phyloP scores from a whole-genome alignment of 768 basidiomycete genomes.

The Sutorius australiensis region DNA sequence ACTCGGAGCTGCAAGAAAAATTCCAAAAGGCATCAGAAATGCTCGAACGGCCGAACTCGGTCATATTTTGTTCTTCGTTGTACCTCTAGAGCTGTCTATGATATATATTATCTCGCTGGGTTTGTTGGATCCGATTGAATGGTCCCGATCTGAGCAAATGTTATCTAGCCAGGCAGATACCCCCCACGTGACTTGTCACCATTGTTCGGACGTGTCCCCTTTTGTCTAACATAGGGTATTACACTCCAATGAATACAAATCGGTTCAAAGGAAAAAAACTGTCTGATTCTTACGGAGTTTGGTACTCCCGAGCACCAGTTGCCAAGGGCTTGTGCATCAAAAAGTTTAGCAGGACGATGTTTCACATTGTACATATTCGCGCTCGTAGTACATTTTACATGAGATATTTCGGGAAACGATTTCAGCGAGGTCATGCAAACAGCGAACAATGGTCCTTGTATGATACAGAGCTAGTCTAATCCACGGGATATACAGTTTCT shows the following conservation, averaged over 20 bases:
- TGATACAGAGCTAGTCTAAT: constrained; percentile 2
- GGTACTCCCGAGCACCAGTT: background rate
- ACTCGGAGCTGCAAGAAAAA: constrained; percentile 88
- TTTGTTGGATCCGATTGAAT: background rate
- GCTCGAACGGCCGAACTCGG: constrained; percentile 91
- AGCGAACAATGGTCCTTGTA: background rate
- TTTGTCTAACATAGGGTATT: too few relatives aligned
- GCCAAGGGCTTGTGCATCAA: background rate
- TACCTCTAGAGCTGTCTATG: constrained; percentile 50
- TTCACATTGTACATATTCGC: background rate
- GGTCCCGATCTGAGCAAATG: too few relatives aligned
- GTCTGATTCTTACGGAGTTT: background rate
- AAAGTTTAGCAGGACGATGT: background rate
- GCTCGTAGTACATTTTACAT: background rate
- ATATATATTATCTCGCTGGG: background rate
- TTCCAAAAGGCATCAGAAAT: constrained; percentile 90
- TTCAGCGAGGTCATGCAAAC: background rate
- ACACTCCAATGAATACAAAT: too few relatives aligned
- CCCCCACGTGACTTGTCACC: too few relatives aligned
- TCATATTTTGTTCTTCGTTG: constrained; percentile 86
- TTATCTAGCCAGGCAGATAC: too few relatives aligned
- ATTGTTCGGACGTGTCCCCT: too few relatives aligned
- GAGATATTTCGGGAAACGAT: background rate
- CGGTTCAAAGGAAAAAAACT: background rate
- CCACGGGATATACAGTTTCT: background rate